Evolutionary conservation across 2,329 filamentous ascomycete species (phyloP), one percentile per base, ranked within the genome.

Genomic region (Fusarium goolgardi): DNA sequence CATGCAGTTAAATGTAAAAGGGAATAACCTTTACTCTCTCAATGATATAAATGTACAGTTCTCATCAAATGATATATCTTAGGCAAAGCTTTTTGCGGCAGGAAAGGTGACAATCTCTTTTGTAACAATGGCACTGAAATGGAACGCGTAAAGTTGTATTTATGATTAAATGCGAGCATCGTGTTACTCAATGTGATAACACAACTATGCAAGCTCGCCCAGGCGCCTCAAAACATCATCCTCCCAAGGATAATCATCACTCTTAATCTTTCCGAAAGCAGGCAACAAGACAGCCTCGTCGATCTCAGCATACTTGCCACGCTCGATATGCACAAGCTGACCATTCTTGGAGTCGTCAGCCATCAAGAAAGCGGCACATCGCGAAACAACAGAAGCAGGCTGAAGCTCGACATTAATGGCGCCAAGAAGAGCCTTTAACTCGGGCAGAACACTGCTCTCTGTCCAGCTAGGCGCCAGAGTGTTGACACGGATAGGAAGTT

Each of bases 391-490:
- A 2, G 78, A 77, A 0, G 84, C 74, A 0, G 78, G 65, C 73
- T 88, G 86, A 0, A 81, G 68, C 16, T 78, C 75, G 37, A 81
- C 76, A 1, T 80, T 78, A 8, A 81, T 74, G 12, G 67, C 67
- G n/a, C 77, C 75, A 63, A 85, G 75, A 20, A 82, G 21, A 0
- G 57, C 70, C 32, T 75, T 75, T 6, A 81, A 45, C 21, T 71
- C 67, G 0, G 83, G 81, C 3, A 87, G 73, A 1, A 87, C 78
- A 15, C 77, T 80, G 18, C 84, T 85, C 5, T 79, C 75, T 0
- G 86, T 88, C 85, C 85, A 88, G 31, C 79, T 82, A 2, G 86
- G 85, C 2, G 84, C 81, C 21, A 89, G 76, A 8, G 79, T 81
- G 76, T 89, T 89, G 51, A 89, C 72, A 16, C 86, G 83, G 43